Conservation (phyloP, 495 filamentous ascomycete species). For the Sphaerosporella brunnea region DNA sequence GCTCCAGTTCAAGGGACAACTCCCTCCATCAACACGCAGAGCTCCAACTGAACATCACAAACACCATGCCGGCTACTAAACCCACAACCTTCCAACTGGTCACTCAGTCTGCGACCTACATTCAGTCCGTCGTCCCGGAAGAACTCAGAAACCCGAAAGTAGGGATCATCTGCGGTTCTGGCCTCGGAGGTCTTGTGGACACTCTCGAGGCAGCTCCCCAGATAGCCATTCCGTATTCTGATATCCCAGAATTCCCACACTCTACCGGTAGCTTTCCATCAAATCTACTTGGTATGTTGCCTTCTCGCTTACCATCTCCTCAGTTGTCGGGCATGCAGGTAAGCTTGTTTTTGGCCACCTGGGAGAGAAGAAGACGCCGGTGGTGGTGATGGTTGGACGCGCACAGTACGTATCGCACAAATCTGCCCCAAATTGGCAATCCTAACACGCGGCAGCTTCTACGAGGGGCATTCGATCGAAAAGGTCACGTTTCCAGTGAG, state of each 20-base stretch:
- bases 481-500: constrained; percentile 51
- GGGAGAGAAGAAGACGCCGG: constrained; percentile 35
- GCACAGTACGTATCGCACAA: constrained; percentile 37
- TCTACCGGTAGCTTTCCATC: background rate
- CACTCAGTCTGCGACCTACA: constrained; percentile 9
- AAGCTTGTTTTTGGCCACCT: constrained; percentile 55
- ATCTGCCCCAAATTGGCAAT: too few relatives aligned
- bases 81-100: constrained; percentile 15
- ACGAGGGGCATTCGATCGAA: constrained; percentile 56
- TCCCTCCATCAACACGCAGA: too few relatives aligned
- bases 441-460: too few relatives aligned
- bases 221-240: constrained; percentile 41
- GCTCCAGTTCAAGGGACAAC: too few relatives aligned
- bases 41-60: too few relatives aligned
- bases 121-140: constrained; percentile 28
- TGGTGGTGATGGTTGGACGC: constrained; percentile 56
- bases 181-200: constrained; percentile 47
- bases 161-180: constrained; percentile 59
- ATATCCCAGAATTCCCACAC: constrained; percentile 47
- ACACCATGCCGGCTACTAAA: too few relatives aligned
- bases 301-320: background rate
- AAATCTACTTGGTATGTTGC: too few relatives aligned
- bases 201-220: constrained; percentile 34
- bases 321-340: constrained; percentile 55
- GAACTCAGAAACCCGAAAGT: constrained; percentile 37